Conservation (phyloP, 78 protist species). For the Tieghemostelium lacteum region DNA sequence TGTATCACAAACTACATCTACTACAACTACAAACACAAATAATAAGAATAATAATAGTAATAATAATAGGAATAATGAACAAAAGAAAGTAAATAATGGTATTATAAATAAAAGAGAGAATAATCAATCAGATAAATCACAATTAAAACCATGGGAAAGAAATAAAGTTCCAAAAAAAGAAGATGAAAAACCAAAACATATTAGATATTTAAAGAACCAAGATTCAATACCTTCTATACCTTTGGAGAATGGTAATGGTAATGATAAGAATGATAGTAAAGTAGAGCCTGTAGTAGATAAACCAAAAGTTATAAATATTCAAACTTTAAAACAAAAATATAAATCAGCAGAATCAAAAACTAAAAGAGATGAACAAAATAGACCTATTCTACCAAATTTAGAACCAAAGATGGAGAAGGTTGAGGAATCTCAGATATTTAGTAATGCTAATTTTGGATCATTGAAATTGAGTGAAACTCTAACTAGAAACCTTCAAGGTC, state of each 20-base stretch:
- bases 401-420: not conserved
- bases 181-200: not conserved
- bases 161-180: not conserved
- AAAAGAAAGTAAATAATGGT: no score
- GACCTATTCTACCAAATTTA: conserved; percentile 21
- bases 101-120: no score
- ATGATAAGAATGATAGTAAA: not conserved
- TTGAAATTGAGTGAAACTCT: conserved; percentile 1
- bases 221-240: not conserved
- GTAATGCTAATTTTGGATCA: conserved; percentile 29
- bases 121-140: not conserved
- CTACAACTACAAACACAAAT: not conserved
- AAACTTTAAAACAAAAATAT: conserved; percentile 4
- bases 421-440: conserved; percentile 13
- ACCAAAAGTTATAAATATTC: not conserved
- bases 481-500: conserved; percentile 13
- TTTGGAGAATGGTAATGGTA: conserved; percentile 18
- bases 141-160: not conserved
- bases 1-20: not conserved
- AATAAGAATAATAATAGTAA: not conserved
- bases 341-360: not conserved
- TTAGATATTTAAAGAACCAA: not conserved
- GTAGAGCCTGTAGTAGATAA: not conserved
- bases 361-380: conserved; percentile 27
- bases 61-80: not conserved